Evolutionary conservation across 2,329 filamentous ascomycete species (phyloP), one percentile per base, ranked within the genome.

Genomic region (Aspergillus melleus): DNA sequence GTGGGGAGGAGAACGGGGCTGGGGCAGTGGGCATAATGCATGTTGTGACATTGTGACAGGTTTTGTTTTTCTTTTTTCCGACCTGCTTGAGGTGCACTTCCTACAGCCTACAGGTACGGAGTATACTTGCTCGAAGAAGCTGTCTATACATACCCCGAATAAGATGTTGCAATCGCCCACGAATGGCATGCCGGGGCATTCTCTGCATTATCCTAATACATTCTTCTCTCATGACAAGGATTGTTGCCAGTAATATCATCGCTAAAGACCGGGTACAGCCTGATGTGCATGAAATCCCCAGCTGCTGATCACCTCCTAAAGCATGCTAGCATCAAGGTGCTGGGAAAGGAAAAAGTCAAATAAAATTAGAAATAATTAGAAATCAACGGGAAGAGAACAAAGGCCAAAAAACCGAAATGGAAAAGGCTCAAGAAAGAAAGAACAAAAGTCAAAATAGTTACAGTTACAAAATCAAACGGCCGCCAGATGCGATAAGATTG

Each of bases 291-390:
- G 53, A 56, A 49, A 51, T 54, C 52, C 49, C 61, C 62, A 57
- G 60, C 36, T 49, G 65, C 58, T 55, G 64, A 67, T 68, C 66
- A 58, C 57, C 58, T 14, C 65, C 64, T 51, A 58, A 66, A 65
- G 58, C 63, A 63, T 56, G 36, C 32, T 64, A 62, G 60, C 22
- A n/a, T 12, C 16, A 39, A 44, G 14, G 36, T 51, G 14, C 30
- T 51, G 24, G 24, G n/a, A 47, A 39, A 11, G 44, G 2, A 47
- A 47, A 47, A 47, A 47, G 22, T 24, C 19, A 54, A 39, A 26
- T 36, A 52, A 26, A 20, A 16, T 26, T 54, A 54, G 19, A 22
- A 54, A 24, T 6, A 30, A 47, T 22, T 20, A 49, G 14, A 20
- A 32, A 5, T 6, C 24, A 24, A 42, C 16, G 19, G 14, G 49